A percentile compares a stretch with the other conserved stretches of the same genome.
These are phyloP conservation scores for Symbiodinium natans DNA, from an alignment of 73 alveolate species.

Conservation along the genomic window DNA sequence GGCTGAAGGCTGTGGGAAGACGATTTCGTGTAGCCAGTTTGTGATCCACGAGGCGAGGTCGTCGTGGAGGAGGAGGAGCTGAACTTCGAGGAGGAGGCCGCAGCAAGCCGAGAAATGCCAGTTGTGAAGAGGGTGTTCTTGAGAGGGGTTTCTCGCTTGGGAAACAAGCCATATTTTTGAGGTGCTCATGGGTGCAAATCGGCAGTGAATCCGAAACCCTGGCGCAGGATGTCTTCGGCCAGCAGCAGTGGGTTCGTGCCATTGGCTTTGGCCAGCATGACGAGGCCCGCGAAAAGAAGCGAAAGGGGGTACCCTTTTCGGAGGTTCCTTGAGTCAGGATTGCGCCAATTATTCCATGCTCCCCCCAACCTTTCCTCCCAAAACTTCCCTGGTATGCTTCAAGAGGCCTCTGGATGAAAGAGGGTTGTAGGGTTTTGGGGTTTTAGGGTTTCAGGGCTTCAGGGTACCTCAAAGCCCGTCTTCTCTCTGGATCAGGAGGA, in stretches of 20 bases:
- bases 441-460: too few species aligned
- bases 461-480: background rate
- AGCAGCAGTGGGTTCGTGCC: slow-evolving; percentile 82
- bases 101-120: background rate
- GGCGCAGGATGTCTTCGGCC: slow-evolving; percentile 59
- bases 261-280: slow-evolving; percentile 89
- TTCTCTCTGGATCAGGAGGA: background rate
- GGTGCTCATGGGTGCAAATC: background rate
- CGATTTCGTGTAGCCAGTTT: too few species aligned
- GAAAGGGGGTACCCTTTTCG: too few species aligned
- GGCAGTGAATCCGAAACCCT: too few species aligned
- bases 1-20: background rate
- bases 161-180: too few species aligned
- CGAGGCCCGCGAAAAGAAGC: slow-evolving; percentile 20
- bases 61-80: slow-evolving; percentile 62
- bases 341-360: too few species aligned
- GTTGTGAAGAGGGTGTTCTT: background rate
- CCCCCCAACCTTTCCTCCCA: background rate
- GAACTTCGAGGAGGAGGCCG: slow-evolving; percentile 85
- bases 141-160: background rate
- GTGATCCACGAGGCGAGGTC: slow-evolving; percentile 1
- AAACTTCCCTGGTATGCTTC: too few species aligned
- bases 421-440: too few species aligned
- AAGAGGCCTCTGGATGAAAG: too few species aligned
- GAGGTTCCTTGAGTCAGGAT: too few species aligned